Conservation (phyloP, 2,329 filamentous ascomycete species). For the Sclerotinia spermophila region DNA sequence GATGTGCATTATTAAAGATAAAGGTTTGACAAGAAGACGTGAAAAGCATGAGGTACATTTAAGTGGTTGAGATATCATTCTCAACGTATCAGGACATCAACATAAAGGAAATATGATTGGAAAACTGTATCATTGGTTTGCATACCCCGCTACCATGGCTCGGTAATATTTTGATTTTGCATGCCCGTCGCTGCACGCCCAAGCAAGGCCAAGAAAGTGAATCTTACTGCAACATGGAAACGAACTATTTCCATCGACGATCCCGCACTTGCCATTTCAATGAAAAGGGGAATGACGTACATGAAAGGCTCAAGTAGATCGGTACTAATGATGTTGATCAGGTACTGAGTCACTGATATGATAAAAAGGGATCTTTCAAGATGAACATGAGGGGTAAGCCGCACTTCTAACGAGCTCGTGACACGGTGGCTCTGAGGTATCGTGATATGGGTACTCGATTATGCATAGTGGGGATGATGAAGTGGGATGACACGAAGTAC, state of each 20-base stretch:
- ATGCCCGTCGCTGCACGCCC: background rate
- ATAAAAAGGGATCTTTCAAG: background rate
- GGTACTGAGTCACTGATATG: constrained; percentile 1
- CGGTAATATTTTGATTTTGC: background rate
- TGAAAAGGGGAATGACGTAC: background rate
- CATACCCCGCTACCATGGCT: background rate
- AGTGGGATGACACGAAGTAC: constrained; percentile 1
- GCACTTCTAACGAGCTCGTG: background rate
- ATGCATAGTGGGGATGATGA: background rate
- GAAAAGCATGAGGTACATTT: too few relatives aligned
- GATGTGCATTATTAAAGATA: background rate
- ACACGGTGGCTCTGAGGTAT: background rate
- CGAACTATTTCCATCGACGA: background rate
- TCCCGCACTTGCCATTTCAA: background rate
- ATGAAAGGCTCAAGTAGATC: background rate
- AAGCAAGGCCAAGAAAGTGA: background rate
- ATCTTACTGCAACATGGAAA: background rate
- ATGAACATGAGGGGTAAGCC: constrained; percentile 16
- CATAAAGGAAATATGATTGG: background rate
- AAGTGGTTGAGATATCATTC: too few relatives aligned
- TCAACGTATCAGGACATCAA: background rate
- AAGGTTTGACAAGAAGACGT: background rate
- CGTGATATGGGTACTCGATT: background rate
- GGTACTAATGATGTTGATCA: background rate
- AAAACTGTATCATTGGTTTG: background rate